These are phyloP conservation scores for Multifurca ochricompacta DNA, from an alignment of 768 basidiomycete genomes.

Conservation along the genomic window DNA sequence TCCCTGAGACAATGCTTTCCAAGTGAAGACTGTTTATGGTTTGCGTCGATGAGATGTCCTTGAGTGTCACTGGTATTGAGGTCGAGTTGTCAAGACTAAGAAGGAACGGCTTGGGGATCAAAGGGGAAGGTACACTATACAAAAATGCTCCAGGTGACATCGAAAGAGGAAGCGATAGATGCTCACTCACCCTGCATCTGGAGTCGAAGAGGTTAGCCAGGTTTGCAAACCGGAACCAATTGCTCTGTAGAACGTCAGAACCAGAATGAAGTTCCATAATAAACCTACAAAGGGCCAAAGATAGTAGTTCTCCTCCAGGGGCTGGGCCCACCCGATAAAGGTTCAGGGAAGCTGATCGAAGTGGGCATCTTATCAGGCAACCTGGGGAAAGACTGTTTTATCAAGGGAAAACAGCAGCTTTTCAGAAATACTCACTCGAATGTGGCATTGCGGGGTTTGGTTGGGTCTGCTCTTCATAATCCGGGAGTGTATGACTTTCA, in stretches of 20 bases:
- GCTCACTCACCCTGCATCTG: constrained; percentile 5
- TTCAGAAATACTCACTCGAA: background rate
- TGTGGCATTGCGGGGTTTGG: constrained; percentile 2
- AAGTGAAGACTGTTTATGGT: background rate
- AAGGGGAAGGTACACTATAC: background rate
- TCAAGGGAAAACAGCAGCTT: background rate
- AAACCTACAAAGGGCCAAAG: constrained; percentile 21
- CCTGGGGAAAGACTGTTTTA: background rate
- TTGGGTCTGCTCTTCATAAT: constrained; percentile 3
- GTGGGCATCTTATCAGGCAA: constrained; percentile 17
- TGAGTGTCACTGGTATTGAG: constrained; percentile 17
- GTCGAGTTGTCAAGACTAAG: constrained; percentile 13
- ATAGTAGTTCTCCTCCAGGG: constrained; percentile 17
- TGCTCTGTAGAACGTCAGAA: constrained; percentile 5
- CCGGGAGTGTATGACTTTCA: background rate
- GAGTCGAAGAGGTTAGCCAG: background rate
- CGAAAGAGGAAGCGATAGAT: background rate
- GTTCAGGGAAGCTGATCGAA: constrained; percentile 13
- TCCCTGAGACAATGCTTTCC: constrained; percentile 11
- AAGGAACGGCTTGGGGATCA: background rate
- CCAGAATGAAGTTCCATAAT: background rate
- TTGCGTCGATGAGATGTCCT: constrained; percentile 13
- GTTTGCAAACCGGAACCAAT: constrained; percentile 4
- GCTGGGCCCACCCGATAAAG: background rate
- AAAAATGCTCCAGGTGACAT: background rate